Evolutionary conservation across 2,329 filamentous ascomycete species (phyloP), one percentile per base, ranked within the genome.

Genomic region (Fusarium sp.): DNA sequence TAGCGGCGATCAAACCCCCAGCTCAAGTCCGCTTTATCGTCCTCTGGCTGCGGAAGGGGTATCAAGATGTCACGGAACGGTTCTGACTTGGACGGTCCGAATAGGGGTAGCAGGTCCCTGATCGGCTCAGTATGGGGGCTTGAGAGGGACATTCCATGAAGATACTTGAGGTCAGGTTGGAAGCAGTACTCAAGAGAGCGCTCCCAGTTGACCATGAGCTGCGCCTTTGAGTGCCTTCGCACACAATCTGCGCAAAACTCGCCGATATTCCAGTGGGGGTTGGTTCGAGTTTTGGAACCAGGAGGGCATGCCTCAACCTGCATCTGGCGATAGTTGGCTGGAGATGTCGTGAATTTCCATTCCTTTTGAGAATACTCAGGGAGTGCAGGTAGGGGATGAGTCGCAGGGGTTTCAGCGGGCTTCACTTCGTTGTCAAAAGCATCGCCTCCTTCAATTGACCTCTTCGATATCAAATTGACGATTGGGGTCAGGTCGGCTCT

Each of bases 1-100:
- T 86, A 81, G 71, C 94, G 93, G 47, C 88, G 80, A 1, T 79
- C 73, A 65, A 92, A 94, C 1, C 75, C 76, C 68, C 78, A 78
- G 26, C 73, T 74, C 7, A 81, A 72, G 33, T 83, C 80, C 1
- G 83, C 81, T 5, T 84, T 79, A 2, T 84, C 82, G 15, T 66
- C 62, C 22, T 68, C 60, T 15, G 26, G 86, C 84, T 61, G 54
- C 52, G 71, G 84, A 82, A 87, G 74, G 0, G 93, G 92, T 52
- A 94, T 90, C 22, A 94, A 78, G 33, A 96, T 92, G 75, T 96
- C 93, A 66, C 86, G 88, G 79, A 92, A 95, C 6, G 89, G 89
- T 44, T 86, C 83, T 2, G 90, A 87, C 71, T 93, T 93, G 48
- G 88, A 90, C 59, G 91, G 85, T 65, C 92, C 92, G 78, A 96